Evolutionary conservation across 768 basidiomycete species (phyloP).

Genomic region (Boletus reticuloceps): DNA sequence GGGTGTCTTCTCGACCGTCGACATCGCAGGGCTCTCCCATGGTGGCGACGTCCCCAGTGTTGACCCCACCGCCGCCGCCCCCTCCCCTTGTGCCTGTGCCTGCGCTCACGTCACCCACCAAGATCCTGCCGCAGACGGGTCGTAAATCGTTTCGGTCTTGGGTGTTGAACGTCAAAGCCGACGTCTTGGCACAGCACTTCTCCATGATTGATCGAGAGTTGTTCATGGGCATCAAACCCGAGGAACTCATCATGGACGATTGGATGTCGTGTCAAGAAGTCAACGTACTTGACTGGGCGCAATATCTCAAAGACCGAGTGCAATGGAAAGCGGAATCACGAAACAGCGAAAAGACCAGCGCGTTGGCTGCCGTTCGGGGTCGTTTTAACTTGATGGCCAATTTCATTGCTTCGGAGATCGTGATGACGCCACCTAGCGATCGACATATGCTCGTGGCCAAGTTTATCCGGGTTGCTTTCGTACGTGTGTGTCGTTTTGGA

Average conservation of each 20-base stretch:
- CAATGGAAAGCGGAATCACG: slow-evolving; percentile 63
- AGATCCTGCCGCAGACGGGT: slow-evolving; percentile 35
- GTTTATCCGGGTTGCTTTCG: slow-evolving; percentile 85
- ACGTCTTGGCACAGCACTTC: slow-evolving; percentile 71
- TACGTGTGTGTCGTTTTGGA: slow-evolving; percentile 34
- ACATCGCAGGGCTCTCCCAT: slow-evolving; percentile 31
- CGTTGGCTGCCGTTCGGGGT: slow-evolving; percentile 70
- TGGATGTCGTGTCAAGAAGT: slow-evolving; percentile 62
- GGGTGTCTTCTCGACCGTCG: slow-evolving; percentile 42
- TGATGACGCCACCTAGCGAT: slow-evolving; percentile 66
- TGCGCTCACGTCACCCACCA: slow-evolving; percentile 29
- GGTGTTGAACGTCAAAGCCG: slow-evolving; percentile 60
- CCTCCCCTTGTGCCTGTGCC: neutral
- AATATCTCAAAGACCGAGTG: slow-evolving; percentile 74
- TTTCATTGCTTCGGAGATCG: slow-evolving; percentile 79
- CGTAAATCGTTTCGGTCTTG: slow-evolving; percentile 66
- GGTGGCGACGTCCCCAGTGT: slow-evolving; percentile 15
- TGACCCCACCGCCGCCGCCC: neutral
- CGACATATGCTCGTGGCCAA: slow-evolving; percentile 67
- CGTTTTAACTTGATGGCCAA: slow-evolving; percentile 84
- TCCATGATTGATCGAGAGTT: slow-evolving; percentile 87
- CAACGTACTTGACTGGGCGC: slow-evolving; percentile 79
- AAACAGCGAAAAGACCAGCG: slow-evolving; percentile 60
- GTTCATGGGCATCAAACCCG: slow-evolving; percentile 81
- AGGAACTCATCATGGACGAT: slow-evolving; percentile 78